Evolutionary conservation across 1,139 yeast species (phyloP), one percentile per base, ranked within the genome.

Genomic region (Saccharomyces hybrid): DNA sequence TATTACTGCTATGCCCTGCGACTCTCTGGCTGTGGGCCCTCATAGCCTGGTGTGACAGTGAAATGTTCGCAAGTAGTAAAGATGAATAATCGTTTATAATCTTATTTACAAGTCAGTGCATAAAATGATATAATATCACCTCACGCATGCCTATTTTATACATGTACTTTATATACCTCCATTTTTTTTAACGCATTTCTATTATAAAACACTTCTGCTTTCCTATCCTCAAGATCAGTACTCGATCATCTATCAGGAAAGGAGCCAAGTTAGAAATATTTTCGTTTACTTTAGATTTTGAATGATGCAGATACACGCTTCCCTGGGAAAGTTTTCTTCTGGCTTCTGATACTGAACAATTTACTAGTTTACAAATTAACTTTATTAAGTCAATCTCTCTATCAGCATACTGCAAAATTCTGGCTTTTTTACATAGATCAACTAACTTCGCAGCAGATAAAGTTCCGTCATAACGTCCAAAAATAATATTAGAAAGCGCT

Each of bases 221-320:
- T 3, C 98, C 98, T 3, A 83, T 71, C 60, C 96, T 78, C 8
- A 90, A 68, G 49, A 91, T 72, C 60, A 91, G 70, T 52, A 90
- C 73, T 55, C 75, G 77, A 8, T 73, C 82, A 46, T 84, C 93
- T 25, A 86, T 74, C 58, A 86, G 69, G 59, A 80, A 82, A 72
- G 49, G 77, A 70, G 57, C 78, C 83, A 52, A 78, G 80, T 6
- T 58, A 9, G 44, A 26, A 5, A 56, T 46, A 32, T 62, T 62
- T 3, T 78, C 77, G 44, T 80, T 82, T 6, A 79, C 72, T 58
- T 85, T 83, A n/a, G 75, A 72, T 58, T 88, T 73, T 38, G 80
- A 78, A 38, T 78, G 73, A 0, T 97, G 97, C 59, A 82, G 63
- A 64, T 87, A 81, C 1, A 93, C 79, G 3, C 95, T 89, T 1